phyloP scores from a whole-genome alignment of 2,329 filamentous ascomycete species.

The Talaromyces sp. region DNA sequence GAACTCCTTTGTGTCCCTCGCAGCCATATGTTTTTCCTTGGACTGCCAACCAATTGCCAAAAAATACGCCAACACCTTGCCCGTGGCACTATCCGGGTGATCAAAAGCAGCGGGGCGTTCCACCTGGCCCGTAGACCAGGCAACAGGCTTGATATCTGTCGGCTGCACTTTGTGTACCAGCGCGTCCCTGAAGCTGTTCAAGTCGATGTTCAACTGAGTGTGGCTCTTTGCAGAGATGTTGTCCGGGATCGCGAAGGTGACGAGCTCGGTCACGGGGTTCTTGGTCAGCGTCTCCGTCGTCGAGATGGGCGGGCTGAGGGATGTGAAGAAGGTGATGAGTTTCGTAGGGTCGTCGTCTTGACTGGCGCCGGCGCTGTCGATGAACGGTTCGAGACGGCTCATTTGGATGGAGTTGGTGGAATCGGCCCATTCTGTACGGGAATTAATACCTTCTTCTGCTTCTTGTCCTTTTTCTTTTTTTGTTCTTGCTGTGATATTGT shows the following conservation, averaged over 20 bases:
- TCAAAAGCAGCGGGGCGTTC: slow-evolving; percentile 27
- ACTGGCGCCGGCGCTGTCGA: slow-evolving; percentile 11
- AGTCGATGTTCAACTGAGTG: slow-evolving; percentile 3
- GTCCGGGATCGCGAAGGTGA: slow-evolving; percentile 38
- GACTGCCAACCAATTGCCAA: slow-evolving; percentile 48
- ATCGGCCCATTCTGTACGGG: slow-evolving; percentile 27
- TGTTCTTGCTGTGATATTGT: background rate
- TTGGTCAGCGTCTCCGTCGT: slow-evolving; percentile 23
- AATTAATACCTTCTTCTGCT: background rate
- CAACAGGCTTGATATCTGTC: slow-evolving; percentile 20
- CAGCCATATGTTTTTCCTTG: slow-evolving; percentile 44
- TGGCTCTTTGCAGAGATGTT: slow-evolving; percentile 16
- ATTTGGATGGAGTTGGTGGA: slow-evolving; percentile 19
- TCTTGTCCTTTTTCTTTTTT: background rate
- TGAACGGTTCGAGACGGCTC: slow-evolving; percentile 17
- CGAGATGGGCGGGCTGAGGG: slow-evolving; percentile 22
- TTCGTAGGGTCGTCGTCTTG: slow-evolving; percentile 9
- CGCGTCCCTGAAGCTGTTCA: slow-evolving; percentile 19
- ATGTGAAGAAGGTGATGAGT: slow-evolving; percentile 22
- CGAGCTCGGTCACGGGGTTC: slow-evolving; percentile 46
- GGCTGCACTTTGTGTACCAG: slow-evolving; percentile 26
- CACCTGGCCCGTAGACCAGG: slow-evolving; percentile 32
- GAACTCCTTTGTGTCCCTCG: slow-evolving; percentile 42
- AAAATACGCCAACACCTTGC: slow-evolving; percentile 38
- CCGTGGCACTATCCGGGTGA: slow-evolving; percentile 32